Base-by-base conservation (phyloP, 2,329 filamentous ascomycete species). In the Sclerotinia glacialis region DNA sequence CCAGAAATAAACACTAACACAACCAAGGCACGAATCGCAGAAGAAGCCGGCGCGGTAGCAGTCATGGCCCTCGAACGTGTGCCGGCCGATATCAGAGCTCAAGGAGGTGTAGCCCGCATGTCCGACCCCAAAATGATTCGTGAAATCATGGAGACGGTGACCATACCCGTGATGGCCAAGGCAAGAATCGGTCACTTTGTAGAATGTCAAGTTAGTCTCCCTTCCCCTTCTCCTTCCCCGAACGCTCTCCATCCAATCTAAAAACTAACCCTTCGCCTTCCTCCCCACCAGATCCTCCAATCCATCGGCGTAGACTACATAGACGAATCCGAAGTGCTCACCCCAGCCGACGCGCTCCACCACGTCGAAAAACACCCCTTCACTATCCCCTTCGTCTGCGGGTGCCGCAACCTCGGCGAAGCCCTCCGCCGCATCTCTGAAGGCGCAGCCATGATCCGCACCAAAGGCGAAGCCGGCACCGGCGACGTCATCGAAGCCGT, bases 11-110 rank as follows among this genome's bases (percentile, higher is more conserved):
- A 5, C 52, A 66, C 46, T 64, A 26, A 50, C 50, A n/a, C 14
- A 28, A 4, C 23, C 64, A 61, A 96, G 83, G 93, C 95, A 70
- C 92, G 92, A 80, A 97, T 99, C 78, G 95, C 95, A 77, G 95
- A 99, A 80, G 93, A 98, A 79, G 93, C 95, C 69, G 95, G 95
- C 70, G 95, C 95, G 69, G 91, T 88, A 73, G 95, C 95, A 77
- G 95, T 99, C 82, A 99, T 99, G 95, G 95, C 95, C 49, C 89
- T 99, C 69, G 95, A 98, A 85, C 90, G 95, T 71, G 95, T 98
- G 60, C 95, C 95, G 62, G 94, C 95, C 74, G 95, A 99, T 79
- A 99, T 99, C 78, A 89, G 95, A 74, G 88, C 84, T 69, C 85
- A 97, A 78, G 95, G 95, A 73, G 95, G 95, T 76, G 95, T 99